Evolutionary conservation across 176 grass and related monocot genomes (phyloP).

Genomic region (Cenchrus fungigraminus): DNA sequence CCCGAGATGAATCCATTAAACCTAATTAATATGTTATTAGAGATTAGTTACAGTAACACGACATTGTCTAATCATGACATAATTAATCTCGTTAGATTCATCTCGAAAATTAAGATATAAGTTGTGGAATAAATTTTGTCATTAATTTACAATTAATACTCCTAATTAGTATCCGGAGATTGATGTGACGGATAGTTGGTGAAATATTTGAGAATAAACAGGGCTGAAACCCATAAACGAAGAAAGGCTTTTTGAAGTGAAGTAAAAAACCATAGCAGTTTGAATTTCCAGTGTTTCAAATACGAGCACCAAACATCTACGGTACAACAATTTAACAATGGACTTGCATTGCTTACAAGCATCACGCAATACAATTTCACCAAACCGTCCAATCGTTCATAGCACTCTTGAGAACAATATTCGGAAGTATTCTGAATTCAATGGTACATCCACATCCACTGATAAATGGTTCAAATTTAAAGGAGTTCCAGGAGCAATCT

Average conservation of each 20-base stretch:
- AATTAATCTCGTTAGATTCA: too few relatives aligned
- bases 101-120: too few relatives aligned
- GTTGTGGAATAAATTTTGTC: too few relatives aligned
- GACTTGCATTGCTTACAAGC: constrained; percentile 24
- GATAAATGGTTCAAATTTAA: constrained; percentile 1
- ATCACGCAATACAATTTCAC: constrained; percentile 20
- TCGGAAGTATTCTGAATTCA: constrained; percentile 5
- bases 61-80: too few relatives aligned
- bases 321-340: constrained; percentile 27
- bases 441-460: constrained; percentile 41
- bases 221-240: not conserved
- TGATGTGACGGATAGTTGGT: too few relatives aligned
- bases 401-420: constrained; percentile 21
- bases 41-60: too few relatives aligned
- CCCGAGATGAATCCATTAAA: too few relatives aligned
- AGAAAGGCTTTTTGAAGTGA: not conserved
- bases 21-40: too few relatives aligned
- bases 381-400: not conserved
- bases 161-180: too few relatives aligned
- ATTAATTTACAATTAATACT: too few relatives aligned
- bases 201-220: too few relatives aligned
- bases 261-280: not conserved
- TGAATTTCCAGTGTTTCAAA: constrained; percentile 16
- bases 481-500: not conserved
- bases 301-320: not conserved